These are phyloP conservation scores for Hyphopichia fennica DNA, from an alignment of 1,139 yeast species.

Conservation along the genomic window DNA sequence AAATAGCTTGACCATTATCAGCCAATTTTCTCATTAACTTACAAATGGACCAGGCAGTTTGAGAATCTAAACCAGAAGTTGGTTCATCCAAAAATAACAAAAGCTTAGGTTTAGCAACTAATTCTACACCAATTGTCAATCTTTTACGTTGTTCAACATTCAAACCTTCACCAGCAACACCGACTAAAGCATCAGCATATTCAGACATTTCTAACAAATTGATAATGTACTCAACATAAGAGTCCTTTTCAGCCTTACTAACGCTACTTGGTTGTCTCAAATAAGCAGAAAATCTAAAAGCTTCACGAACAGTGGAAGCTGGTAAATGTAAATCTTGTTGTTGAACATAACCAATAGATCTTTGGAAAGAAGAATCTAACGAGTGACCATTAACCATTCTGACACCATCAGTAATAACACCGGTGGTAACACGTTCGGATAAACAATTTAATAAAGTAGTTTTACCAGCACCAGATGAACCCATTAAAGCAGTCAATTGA, in stretches of 20 bases:
- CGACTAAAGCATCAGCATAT: slow-evolving; percentile 81
- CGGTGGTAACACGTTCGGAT: slow-evolving; percentile 77
- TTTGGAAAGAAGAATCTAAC: slow-evolving; percentile 72
- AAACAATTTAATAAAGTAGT: slow-evolving; percentile 72
- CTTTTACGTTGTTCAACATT: slow-evolving; percentile 88
- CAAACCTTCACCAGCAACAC: slow-evolving; percentile 75
- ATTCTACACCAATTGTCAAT: slow-evolving; percentile 80
- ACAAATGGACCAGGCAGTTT: slow-evolving; percentile 88
- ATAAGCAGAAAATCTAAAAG: slow-evolving; percentile 68
- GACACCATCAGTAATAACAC: slow-evolving; percentile 68
- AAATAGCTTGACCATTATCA: slow-evolving; percentile 76
- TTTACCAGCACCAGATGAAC: slow-evolving; percentile 88
- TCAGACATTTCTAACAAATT: slow-evolving; percentile 67
- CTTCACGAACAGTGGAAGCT: slow-evolving; percentile 80
- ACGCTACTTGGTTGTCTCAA: slow-evolving; percentile 65
- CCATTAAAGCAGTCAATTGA: slow-evolving; percentile 57
- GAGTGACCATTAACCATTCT: slow-evolving; percentile 72
- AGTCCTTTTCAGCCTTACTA: slow-evolving; percentile 59
- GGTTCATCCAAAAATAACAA: slow-evolving; percentile 87
- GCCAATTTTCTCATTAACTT: slow-evolving; percentile 77
- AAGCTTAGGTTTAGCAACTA: slow-evolving; percentile 84
- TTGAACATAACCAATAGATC: slow-evolving; percentile 82
- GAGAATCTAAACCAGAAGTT: slow-evolving; percentile 90
- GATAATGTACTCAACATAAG: slow-evolving; percentile 71
- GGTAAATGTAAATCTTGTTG: slow-evolving; percentile 77